Conservation (phyloP, 768 basidiomycete genomes). For the Leccinum uliginosum region DNA sequence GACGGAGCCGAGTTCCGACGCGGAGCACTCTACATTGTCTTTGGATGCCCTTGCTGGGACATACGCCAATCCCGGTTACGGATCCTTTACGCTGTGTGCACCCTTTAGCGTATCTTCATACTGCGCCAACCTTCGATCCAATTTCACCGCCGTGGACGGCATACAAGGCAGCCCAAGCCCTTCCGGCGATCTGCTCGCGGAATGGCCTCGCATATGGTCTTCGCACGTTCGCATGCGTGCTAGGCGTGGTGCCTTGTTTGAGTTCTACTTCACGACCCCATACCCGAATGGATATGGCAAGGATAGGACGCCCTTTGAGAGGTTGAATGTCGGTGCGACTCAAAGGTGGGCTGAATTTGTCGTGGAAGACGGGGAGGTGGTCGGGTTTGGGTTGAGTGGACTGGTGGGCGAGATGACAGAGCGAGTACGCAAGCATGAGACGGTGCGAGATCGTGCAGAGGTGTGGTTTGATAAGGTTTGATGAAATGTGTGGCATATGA, state of each 20-base stretch:
- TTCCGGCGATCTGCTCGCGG: conserved; percentile 23
- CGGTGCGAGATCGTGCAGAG: conserved; percentile 25
- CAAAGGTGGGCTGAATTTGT: conserved; percentile 20
- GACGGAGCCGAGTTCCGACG: too few species aligned
- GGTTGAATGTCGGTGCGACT: neutral
- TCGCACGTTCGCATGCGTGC: conserved; percentile 35
- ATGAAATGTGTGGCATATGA: neutral
- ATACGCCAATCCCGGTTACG: conserved; percentile 37
- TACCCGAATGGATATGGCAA: conserved; percentile 38
- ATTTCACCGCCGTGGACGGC: conserved; percentile 28
- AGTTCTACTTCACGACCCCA: conserved; percentile 19
- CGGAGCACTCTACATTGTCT: neutral
- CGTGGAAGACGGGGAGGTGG: conserved; percentile 22
- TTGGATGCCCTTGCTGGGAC: conserved; percentile 33
- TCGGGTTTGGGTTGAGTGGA: conserved; percentile 29
- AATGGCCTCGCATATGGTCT: conserved; percentile 33
- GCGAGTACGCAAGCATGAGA: conserved; percentile 15
- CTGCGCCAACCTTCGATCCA: conserved; percentile 22
- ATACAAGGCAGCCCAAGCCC: neutral
- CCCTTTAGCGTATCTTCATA: conserved; percentile 18
- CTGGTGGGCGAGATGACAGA: conserved; percentile 14
- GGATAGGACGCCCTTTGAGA: conserved; percentile 32
- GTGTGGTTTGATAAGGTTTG: conserved; percentile 29
- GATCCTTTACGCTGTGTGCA: conserved; percentile 35
- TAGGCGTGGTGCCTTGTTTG: conserved; percentile 18